Conservation (phyloP, 371 early-diverging fungal genomes). For the Saksenaea oblongispora region DNA sequence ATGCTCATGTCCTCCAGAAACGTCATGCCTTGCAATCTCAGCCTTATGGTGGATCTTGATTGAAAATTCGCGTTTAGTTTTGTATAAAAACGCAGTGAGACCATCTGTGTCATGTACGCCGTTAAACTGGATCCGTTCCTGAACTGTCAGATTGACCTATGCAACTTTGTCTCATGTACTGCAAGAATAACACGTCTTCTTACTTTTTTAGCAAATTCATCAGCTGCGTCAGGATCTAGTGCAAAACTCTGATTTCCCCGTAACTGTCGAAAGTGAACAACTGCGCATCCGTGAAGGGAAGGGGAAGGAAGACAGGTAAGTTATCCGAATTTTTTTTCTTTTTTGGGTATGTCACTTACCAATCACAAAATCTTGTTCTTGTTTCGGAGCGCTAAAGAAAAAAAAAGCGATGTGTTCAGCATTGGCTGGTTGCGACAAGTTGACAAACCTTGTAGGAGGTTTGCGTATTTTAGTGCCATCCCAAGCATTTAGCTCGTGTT, state of each 20-base stretch:
- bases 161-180: neutral
- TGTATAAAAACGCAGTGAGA: slow-evolving; percentile 53
- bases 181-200: neutral
- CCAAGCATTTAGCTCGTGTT: slow-evolving; percentile 23
- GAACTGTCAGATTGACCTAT: slow-evolving; percentile 43
- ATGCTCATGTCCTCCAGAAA: neutral
- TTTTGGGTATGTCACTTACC: neutral
- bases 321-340: neutral
- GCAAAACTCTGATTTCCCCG: slow-evolving; percentile 48
- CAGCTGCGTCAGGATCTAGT: slow-evolving; percentile 34
- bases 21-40: slow-evolving; percentile 24
- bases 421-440: neutral
- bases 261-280: slow-evolving; percentile 50
- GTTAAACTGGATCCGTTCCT: slow-evolving; percentile 50
- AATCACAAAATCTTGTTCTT: neutral
- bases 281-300: slow-evolving; percentile 10
- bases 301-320: neutral
- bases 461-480: neutral
- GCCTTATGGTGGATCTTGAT: slow-evolving; percentile 53
- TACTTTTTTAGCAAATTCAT: slow-evolving; percentile 36
- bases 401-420: neutral
- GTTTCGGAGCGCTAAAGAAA: slow-evolving; percentile 8
- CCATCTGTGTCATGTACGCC: slow-evolving; percentile 59
- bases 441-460: neutral
- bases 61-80: slow-evolving; percentile 54